A percentile compares a stretch with the other conserved stretches of the same genome.
Conservation (phyloP, 2,329 filamentous ascomycete genomes). For the Scytalidium lignicola region DNA sequence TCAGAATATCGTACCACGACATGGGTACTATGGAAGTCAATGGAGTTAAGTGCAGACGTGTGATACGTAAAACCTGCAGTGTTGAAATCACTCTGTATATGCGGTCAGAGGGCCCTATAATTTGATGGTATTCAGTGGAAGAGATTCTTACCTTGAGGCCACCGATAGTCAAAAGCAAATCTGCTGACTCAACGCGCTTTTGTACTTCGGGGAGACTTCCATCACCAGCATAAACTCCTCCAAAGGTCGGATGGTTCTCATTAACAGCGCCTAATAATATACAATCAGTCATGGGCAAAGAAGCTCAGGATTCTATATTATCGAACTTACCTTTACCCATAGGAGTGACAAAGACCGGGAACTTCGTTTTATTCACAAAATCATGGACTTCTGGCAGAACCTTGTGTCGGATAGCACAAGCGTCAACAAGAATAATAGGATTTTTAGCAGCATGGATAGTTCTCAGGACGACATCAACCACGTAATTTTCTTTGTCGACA, state of each 20-base stretch:
- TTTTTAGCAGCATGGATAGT: constrained; percentile 67
- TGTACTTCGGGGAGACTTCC: constrained; percentile 63
- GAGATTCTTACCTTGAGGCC: constrained; percentile 43
- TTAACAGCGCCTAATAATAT: constrained; percentile 52
- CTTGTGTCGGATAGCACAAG: constrained; percentile 73
- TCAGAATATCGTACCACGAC: constrained; percentile 72
- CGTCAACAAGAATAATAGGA: constrained; percentile 77
- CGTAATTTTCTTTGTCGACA: constrained; percentile 68
- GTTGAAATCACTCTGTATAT: constrained; percentile 68
- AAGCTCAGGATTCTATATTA: neutral
- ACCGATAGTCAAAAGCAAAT: constrained; percentile 67
- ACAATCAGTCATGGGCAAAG: neutral
- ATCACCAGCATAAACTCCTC: constrained; percentile 79
- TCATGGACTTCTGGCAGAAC: constrained; percentile 68
- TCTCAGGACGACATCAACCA: constrained; percentile 73
- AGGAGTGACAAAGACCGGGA: constrained; percentile 82
- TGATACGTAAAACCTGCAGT: constrained; percentile 78
- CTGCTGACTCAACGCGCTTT: constrained; percentile 60
- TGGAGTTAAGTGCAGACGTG: constrained; percentile 69
- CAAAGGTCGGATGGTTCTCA: constrained; percentile 69
- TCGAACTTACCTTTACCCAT: constrained; percentile 69
- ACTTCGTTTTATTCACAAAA: constrained; percentile 64
- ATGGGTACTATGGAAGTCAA: constrained; percentile 74
- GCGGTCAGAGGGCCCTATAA: constrained; percentile 15
- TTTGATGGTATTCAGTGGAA: constrained; percentile 1